A percentile compares a stretch with the other conserved stretches of the same genome.
These are phyloP conservation scores for Penicillium goetzii DNA, from an alignment of 495 filamentous ascomycete species.

Conservation along the genomic window DNA sequence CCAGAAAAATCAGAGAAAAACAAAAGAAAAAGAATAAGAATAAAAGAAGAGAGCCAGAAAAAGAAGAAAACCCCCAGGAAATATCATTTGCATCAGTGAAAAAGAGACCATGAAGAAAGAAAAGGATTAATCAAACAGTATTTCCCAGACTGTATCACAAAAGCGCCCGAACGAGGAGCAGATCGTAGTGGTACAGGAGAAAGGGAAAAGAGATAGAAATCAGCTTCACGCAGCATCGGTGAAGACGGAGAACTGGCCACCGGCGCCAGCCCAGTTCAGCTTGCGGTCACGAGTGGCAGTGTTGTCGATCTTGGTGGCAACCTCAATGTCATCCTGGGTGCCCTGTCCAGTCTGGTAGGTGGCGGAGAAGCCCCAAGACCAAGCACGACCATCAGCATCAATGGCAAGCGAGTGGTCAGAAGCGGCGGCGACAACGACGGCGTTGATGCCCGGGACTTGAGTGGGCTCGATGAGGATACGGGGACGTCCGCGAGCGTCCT, in stretches of 20 bases:
- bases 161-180: neutral
- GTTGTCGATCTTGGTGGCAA: constrained; percentile 62
- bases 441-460: constrained; percentile 50
- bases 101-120: neutral
- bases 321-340: constrained; percentile 58
- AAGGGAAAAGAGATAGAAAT: neutral
- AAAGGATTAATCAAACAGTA: neutral
- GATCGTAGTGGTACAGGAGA: neutral
- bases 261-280: constrained; percentile 61
- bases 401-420: constrained; percentile 64
- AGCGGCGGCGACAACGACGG: constrained; percentile 49
- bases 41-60: neutral
- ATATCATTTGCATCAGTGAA: constrained; percentile 1
- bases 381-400: constrained; percentile 59
- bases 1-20: neutral
- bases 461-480: constrained; percentile 61
- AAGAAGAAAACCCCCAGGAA: neutral
- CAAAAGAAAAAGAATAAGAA: constrained; percentile 7
- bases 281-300: constrained; percentile 59
- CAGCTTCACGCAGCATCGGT: constrained; percentile 34
- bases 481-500: constrained; percentile 51
- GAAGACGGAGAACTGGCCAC: constrained; percentile 64
- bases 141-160: neutral
- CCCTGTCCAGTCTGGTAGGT: constrained; percentile 67
- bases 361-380: constrained; percentile 65